Evolutionary conservation across 2,329 filamentous ascomycete genomes (phyloP).

Genomic region (Leptographium procerum): DNA sequence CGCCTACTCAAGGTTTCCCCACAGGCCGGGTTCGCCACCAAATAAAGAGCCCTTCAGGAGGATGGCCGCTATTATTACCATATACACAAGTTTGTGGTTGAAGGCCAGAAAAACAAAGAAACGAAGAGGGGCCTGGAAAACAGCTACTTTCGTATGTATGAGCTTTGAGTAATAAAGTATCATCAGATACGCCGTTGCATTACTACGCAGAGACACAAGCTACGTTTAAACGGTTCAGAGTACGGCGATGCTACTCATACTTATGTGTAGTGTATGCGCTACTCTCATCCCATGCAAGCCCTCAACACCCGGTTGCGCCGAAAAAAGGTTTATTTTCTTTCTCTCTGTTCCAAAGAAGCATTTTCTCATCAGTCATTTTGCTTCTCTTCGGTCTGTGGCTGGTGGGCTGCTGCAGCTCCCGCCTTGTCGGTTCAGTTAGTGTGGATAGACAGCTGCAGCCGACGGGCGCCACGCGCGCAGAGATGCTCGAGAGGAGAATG

Average conservation of each 20-base stretch:
- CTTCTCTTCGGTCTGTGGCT: neutral
- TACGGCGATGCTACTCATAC: no score
- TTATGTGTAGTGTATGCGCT: neutral
- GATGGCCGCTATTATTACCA: neutral
- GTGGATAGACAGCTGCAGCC: neutral
- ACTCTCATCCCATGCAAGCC: neutral
- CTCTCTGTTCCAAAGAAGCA: no score
- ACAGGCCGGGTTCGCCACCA: neutral
- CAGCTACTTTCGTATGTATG: no score
- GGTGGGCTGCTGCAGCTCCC: neutral
- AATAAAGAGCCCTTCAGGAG: neutral
- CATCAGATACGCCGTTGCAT: neutral
- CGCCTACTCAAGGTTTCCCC: neutral
- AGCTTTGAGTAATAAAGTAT: neutral
- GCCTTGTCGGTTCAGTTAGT: neutral
- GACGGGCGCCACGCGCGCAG: neutral
- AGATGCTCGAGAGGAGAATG: neutral
- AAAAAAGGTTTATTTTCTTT: neutral
- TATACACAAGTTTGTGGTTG: no score
- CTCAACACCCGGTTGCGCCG: neutral
- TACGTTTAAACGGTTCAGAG: no score
- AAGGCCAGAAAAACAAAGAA: neutral
- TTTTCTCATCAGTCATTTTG: neutral
- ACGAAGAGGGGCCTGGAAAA: neutral
- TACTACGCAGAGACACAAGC: no score